Evolutionary conservation across 1,139 yeast species (phyloP).

Genomic region (Meyerozyma sp.): DNA sequence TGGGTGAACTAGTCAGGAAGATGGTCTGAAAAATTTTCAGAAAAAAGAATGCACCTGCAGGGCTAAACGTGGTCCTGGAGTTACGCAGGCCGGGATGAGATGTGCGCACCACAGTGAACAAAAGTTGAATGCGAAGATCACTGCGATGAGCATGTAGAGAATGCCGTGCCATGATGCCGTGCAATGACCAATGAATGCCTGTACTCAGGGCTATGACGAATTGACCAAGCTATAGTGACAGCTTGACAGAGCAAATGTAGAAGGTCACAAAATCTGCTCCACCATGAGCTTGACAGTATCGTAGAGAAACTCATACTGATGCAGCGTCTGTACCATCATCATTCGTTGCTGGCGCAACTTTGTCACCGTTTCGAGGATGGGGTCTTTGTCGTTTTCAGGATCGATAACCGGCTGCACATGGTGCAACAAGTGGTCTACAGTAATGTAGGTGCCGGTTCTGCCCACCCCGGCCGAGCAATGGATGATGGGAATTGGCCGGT

Average conservation of each 20-base stretch:
- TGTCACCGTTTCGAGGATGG: conserved; percentile 30
- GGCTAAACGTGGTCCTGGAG: background rate
- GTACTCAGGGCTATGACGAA: too few species aligned
- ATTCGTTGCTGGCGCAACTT: conserved; percentile 49
- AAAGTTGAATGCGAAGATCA: background rate
- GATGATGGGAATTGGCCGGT: conserved; percentile 35
- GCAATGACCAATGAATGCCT: too few species aligned
- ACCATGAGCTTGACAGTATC: conserved; percentile 13
- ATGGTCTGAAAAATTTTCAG: conserved; percentile 1
- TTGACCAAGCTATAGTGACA: too few species aligned
- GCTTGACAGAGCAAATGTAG: too few species aligned
- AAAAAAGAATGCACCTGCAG: conserved; percentile 1
- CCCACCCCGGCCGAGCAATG: conserved; percentile 90
- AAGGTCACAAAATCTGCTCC: background rate
- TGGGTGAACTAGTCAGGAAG: background rate
- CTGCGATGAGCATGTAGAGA: background rate
- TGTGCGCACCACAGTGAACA: background rate
- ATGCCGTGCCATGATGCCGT: background rate
- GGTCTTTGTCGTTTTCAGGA: conserved; percentile 15
- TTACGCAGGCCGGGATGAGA: background rate
- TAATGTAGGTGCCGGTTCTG: conserved; percentile 73
- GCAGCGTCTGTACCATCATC: conserved; percentile 63
- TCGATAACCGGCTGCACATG: conserved; percentile 11
- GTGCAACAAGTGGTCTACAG: conserved; percentile 52
- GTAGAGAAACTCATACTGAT: conserved; percentile 50